Conservation (phyloP, 2,329 filamentous ascomycete genomes). For the Aspergillus pseudoviridinutans region DNA sequence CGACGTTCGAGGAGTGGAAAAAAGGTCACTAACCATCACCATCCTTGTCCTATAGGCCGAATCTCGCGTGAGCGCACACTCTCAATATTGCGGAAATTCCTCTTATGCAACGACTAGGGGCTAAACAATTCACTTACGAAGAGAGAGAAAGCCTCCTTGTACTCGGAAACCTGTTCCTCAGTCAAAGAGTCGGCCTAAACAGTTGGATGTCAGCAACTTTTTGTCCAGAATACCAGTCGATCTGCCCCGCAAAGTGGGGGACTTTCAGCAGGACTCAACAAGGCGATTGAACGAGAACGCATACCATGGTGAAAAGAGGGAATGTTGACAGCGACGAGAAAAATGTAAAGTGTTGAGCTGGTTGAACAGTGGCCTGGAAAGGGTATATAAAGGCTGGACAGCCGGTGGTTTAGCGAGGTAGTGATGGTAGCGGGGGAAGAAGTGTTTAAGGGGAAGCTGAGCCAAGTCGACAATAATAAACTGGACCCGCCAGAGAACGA, state of each 20-base stretch:
- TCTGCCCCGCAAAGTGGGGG: constrained; percentile 35
- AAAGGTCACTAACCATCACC: constrained; percentile 69
- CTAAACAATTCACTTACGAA: constrained; percentile 68
- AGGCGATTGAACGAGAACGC: constrained; percentile 2
- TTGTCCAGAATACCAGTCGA: constrained; percentile 15
- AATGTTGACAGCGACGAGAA: constrained; percentile 12
- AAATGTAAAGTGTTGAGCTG: constrained; percentile 13
- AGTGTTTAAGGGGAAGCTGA: constrained; percentile 20
- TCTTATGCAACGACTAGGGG: background rate
- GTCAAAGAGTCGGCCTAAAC: constrained; percentile 91
- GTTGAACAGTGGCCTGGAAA: background rate
- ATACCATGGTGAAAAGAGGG: constrained; percentile 30
- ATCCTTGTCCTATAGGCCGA: constrained; percentile 69
- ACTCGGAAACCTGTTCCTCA: constrained; percentile 99
- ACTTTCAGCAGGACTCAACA: constrained; percentile 13
- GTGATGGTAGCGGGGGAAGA: constrained; percentile 12
- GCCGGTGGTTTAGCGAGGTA: constrained; percentile 17
- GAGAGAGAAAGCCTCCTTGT: constrained; percentile 99
- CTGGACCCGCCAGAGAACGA: constrained; percentile 8
- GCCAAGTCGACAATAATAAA: constrained; percentile 13
- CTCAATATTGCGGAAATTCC: background rate
- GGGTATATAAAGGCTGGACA: background rate
- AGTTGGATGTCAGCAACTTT: constrained; percentile 24
- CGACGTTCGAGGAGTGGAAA: background rate
- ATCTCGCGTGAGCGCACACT: constrained; percentile 16